A percentile compares a stretch with the other conserved stretches of the same genome.
These are phyloP conservation scores for Fusarium sp. DNA, from an alignment of 2,329 filamentous ascomycete species.

Conservation along the genomic window DNA sequence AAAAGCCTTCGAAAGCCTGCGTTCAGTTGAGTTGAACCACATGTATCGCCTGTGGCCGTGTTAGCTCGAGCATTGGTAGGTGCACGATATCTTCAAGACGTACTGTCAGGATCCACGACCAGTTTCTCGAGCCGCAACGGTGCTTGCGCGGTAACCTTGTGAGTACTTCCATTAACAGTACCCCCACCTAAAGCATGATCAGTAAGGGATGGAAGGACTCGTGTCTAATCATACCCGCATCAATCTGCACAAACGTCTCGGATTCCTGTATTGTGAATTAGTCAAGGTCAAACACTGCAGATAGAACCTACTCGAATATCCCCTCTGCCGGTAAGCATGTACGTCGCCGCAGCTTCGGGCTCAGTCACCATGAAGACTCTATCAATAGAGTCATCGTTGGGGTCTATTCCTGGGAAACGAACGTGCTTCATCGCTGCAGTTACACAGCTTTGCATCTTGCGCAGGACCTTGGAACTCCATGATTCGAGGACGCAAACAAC, in stretches of 20 bases:
- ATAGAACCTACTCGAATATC: not conserved
- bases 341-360: not conserved
- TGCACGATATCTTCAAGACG: not conserved
- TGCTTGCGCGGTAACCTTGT: not conserved
- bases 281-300: not conserved
- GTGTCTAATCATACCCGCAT: not conserved
- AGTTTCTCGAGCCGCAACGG: not conserved
- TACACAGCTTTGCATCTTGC: slow-evolving; percentile 2
- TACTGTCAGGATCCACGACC: not conserved
- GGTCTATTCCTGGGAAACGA: not conserved
- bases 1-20: not conserved
- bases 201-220: not conserved
- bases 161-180: not conserved
- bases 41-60: not conserved
- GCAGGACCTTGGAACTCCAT: not conserved
- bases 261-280: not conserved
- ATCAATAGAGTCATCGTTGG: not conserved
- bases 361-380: slow-evolving; percentile 5
- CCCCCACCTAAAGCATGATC: not conserved
- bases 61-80: not conserved
- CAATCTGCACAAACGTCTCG: not conserved
- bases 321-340: not conserved
- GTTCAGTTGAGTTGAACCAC: not conserved
- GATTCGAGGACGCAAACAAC: not conserved
- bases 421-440: not conserved